Base-by-base conservation (phyloP, 2,329 filamentous ascomycete genomes). In the Aspergillus ustus region DNA sequence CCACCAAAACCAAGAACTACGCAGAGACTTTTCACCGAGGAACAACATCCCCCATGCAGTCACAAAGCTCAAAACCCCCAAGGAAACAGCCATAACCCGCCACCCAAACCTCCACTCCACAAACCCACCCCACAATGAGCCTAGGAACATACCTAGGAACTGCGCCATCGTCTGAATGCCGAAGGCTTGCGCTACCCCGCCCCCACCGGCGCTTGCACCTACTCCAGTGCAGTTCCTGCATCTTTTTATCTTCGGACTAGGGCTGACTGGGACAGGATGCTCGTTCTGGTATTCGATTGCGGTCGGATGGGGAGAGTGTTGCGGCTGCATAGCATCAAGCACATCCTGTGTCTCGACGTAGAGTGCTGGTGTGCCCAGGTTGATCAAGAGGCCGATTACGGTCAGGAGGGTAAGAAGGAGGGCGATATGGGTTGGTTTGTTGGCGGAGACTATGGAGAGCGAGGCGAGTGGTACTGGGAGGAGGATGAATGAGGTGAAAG, bases 331-430 rank as follows among this genome's bases (percentile, higher is more conserved):
- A 0, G 77, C 79, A 20, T 82, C 81, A 0, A 73, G 65, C 5
- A 70, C 69, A 40, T 83, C 83, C 3, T 85, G 83, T 37, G 92
- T 88, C 75, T 92, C 91, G 0, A 90, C 89, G 85, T 91, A 90
- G 20, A 91, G 77, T 0, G 89, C 87, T 0, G 88, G 86, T 61
- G 88, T 83, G 1, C 84, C 81, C 4, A 90, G 77, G 0, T 84
- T 83, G 3, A 91, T 75, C 1, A 83, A 81, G 2, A 85, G 65
- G 0, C 90, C 91, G 3, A 87, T 78, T 0, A 91, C 64, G 0
- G 83, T 81, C 1, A 93, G 80, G 7, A 93, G 76, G 1, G 80
- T 84, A 56, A 86, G 86, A 0, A 93, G 79, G 1, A 92, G 77
- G 2, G 88, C 83, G 69, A 91, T 90, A 65, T 92, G 85, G 1